Percentiles rank a stretch among this genome's conserved stretches.
phyloP scores from a whole-genome alignment of 1,284 basidiomycete genomes.

The Cerrena zonata region DNA sequence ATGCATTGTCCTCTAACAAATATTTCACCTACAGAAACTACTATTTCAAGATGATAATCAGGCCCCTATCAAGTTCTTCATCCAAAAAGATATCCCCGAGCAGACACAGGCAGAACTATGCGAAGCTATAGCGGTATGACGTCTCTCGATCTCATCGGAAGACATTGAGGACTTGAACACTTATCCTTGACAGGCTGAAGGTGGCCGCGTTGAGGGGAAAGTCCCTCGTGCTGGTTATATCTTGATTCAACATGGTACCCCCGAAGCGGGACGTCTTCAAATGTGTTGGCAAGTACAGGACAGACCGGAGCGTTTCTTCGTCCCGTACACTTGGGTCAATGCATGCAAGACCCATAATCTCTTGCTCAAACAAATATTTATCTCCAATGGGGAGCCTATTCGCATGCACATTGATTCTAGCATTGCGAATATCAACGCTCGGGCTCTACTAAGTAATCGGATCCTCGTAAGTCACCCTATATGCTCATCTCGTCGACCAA shows the following conservation, averaged over 20 bases:
- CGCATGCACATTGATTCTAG: conserved; percentile 72
- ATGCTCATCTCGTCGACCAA: background rate
- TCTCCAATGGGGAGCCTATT: conserved; percentile 55
- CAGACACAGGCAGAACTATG: conserved; percentile 62
- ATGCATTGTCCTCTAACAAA: background rate
- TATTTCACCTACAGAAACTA: conserved; percentile 26
- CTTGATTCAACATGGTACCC: conserved; percentile 58
- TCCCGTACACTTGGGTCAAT: conserved; percentile 72
- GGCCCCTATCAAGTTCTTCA: conserved; percentile 70
- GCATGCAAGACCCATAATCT: conserved; percentile 70
- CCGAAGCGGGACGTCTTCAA: conserved; percentile 66
- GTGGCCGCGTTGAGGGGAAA: conserved; percentile 69
- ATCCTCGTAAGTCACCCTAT: conserved; percentile 51
- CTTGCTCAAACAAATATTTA: conserved; percentile 68
- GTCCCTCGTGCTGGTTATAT: conserved; percentile 71
- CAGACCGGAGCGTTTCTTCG: conserved; percentile 67
- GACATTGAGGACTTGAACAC: background rate
- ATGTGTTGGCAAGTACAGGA: conserved; percentile 61
- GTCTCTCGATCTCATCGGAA: too few relatives aligned
- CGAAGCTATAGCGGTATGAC: conserved; percentile 59
- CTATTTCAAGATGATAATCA: conserved; percentile 65
- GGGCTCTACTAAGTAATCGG: conserved; percentile 54
- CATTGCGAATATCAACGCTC: conserved; percentile 67
- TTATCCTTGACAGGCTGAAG: conserved; percentile 49
- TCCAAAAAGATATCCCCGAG: conserved; percentile 69